Percentiles rank a stretch among this genome's conserved stretches.
Conservation (phyloP, 257 asterid genomes). For the Striga asiatica region DNA sequence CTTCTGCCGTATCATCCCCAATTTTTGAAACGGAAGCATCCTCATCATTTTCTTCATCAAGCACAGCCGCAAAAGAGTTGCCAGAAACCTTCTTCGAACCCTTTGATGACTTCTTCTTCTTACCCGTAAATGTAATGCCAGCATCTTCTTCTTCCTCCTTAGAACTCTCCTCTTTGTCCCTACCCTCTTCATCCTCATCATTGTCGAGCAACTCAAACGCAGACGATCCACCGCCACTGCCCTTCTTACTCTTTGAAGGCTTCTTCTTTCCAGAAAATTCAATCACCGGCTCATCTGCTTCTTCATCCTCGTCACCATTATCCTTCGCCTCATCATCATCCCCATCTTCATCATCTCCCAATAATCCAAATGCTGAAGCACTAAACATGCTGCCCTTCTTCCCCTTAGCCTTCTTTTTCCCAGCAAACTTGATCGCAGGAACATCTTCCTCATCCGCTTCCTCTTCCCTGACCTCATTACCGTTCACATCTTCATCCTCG, state of each 20-base stretch:
- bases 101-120: conserved; percentile 62
- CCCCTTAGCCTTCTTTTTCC: conserved; percentile 59
- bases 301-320: conserved; percentile 35
- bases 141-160: conserved; percentile 49
- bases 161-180: conserved; percentile 27
- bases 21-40: conserved; percentile 25
- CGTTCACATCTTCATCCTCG: conserved; percentile 36
- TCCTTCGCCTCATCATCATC: conserved; percentile 30
- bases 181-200: conserved; percentile 34
- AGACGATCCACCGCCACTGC: conserved; percentile 22
- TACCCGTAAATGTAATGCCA: conserved; percentile 47
- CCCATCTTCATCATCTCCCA: conserved; percentile 49
- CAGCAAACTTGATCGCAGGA: conserved; percentile 27
- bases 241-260: conserved; percentile 52
- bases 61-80: conserved; percentile 29
- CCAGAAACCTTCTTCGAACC: conserved; percentile 34
- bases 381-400: conserved; percentile 35
- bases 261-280: conserved; percentile 62
- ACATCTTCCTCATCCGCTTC: conserved; percentile 42
- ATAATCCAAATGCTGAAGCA: conserved; percentile 40
- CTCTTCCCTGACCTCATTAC: conserved; percentile 22
- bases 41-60: conserved; percentile 41
- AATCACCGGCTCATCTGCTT: conserved; percentile 31
- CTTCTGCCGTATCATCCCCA: conserved; percentile 28
- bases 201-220: conserved; percentile 43